A percentile compares a stretch with the other conserved stretches of the same genome.
Conservation (phyloP, 768 basidiomycete genomes). For the Lepiota venenata region DNA sequence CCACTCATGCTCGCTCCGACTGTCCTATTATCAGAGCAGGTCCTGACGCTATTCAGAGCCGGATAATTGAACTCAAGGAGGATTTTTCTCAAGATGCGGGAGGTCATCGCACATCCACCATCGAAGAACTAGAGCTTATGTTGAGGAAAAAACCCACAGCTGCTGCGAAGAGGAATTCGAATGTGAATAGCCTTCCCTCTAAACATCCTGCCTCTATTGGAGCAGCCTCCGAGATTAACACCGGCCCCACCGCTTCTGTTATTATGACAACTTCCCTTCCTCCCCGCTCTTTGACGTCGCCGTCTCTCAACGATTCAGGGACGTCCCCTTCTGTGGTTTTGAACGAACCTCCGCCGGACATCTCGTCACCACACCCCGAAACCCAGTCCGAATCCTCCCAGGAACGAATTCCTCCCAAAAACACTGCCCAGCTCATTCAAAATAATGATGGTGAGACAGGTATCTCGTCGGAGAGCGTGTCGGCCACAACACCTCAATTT, state of each 20-base stretch:
- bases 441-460: neutral
- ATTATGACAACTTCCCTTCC: slow-evolving; percentile 5
- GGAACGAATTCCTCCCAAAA: no score
- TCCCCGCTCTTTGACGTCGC: neutral
- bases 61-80: slow-evolving; percentile 41
- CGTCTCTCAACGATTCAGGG: no score
- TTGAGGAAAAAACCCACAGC: slow-evolving; percentile 20
- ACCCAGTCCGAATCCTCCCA: no score
- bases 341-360: no score
- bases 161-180: neutral
- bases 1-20: slow-evolving; percentile 43
- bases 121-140: slow-evolving; percentile 39
- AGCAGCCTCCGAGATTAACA: neutral
- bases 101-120: slow-evolving; percentile 24
- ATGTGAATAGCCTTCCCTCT: neutral
- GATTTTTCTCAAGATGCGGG: slow-evolving; percentile 18
- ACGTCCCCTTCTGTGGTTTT: no score
- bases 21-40: slow-evolving; percentile 49
- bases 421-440: no score
- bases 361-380: no score
- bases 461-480: neutral
- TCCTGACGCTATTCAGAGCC: slow-evolving; percentile 37
- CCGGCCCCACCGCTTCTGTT: neutral
- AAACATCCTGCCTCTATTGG: slow-evolving; percentile 6
- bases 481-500: neutral